Evolutionary conservation across 148 eudicot species (phyloP), one percentile per base, ranked within the genome.

Genomic region (Vaccinium macrocarpon): DNA sequence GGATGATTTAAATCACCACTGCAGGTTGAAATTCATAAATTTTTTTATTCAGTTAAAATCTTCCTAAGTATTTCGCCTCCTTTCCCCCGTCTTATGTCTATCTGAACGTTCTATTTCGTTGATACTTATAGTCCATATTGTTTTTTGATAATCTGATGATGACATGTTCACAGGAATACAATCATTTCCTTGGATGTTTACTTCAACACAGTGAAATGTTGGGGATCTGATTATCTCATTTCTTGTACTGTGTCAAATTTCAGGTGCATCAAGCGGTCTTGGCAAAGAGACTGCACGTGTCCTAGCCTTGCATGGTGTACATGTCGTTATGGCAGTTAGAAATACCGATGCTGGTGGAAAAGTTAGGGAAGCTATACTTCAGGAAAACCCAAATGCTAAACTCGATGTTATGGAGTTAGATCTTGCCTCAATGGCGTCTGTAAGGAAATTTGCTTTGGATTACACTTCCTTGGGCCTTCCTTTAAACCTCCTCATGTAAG

Each of bases 241-340:
- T 57, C 53, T 80, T 4, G 15, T 48, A 21, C 8, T n/a, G 15
- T 27, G 38, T 59, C 38, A 29, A 25, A 80, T 38, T 52, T 19
- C 90, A 93, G 98, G 98, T 84, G 97, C 94, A 76, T 93, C 98
- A 50, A 93, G 97, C 76, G 98, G 98, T 42, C 93, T 95, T 86
- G 98, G 98, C 8, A 85, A 87, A 5, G 98, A 93, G 89, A 95
- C 96, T 19, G 83, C 96, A 3, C 91, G 97, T 23, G 95, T 95
- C 74, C 98, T 95, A 82, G 97, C 98, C 57, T 84, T 93, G 80
- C 95, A 93, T 23, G 98, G 98, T 49, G 98, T 91, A 19, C 91
- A 92, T 88, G 97, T 93, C 12, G 86, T 93, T 64, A 95, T 95
- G 98, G 97, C 91, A 6, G 95, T 95, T 56, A 87, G 98, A 84